Percentiles rank a stretch among this genome's conserved stretches.
Evolutionary conservation across 75 land plant genomes (phyloP).

Genomic region (Pseudotsuga menziesii): DNA sequence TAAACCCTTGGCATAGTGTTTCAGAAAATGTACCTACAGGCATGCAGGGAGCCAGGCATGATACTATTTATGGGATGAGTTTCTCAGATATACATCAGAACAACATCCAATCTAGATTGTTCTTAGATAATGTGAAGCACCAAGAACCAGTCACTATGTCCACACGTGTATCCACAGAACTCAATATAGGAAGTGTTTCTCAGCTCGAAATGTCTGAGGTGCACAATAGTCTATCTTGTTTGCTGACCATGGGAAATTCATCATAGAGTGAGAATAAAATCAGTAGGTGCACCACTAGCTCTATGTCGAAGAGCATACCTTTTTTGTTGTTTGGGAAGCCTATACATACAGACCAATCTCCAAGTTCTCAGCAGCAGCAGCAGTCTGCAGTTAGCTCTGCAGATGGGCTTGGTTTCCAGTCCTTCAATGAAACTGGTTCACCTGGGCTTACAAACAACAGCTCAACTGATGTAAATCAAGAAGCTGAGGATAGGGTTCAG

Average conservation of each 20-base stretch:
- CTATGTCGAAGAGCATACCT: conserved; percentile 27
- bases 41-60: conserved; percentile 99
- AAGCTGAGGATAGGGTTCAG: conserved; percentile 17
- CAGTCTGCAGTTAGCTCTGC: conserved; percentile 24
- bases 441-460: conserved; percentile 26
- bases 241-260: conserved; percentile 34
- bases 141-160: conserved; percentile 12
- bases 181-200: conserved; percentile 15
- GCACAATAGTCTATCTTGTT: conserved; percentile 35
- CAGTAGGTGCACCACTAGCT: conserved; percentile 12
- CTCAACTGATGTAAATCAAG: conserved; percentile 47
- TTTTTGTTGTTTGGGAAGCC: conserved; percentile 83
- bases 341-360: conserved; percentile 48
- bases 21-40: conserved; percentile 72
- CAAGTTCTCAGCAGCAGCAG: conserved; percentile 28
- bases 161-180: conserved; percentile 23
- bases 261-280: conserved; percentile 18
- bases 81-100: conserved; percentile 56
- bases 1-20: conserved; percentile 57
- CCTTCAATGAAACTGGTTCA: conserved; percentile 15
- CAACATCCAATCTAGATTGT: conserved; percentile 49
- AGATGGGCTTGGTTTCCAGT: conserved; percentile 28
- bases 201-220: background rate
- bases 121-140: conserved; percentile 21
- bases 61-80: conserved; percentile 57